A percentile compares a stretch with the other conserved stretches of the same genome.
Conservation (phyloP, 306 rosid genomes). For the Macrotyloma uniflorum region DNA sequence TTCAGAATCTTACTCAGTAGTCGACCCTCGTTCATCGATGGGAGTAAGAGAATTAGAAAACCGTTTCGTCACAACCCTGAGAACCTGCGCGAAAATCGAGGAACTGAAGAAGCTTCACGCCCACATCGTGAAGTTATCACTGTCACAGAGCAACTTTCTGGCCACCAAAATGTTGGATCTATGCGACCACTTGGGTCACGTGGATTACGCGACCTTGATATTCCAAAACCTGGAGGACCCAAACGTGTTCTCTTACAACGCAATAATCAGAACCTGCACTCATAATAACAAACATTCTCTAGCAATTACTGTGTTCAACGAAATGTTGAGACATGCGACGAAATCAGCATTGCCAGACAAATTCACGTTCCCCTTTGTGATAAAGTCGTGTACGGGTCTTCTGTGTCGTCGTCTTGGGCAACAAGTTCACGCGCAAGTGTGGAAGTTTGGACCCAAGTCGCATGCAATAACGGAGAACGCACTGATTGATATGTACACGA, state of each 20-base stretch:
- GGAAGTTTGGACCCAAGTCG: constrained; percentile 56
- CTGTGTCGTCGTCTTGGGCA: constrained; percentile 50
- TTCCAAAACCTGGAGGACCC: constrained; percentile 59
- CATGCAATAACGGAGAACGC: constrained; percentile 61
- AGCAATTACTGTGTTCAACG: constrained; percentile 51
- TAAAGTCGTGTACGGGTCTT: constrained; percentile 67
- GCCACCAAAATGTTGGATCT: constrained; percentile 70
- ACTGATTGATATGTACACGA: constrained; percentile 62
- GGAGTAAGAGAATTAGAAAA: constrained; percentile 60
- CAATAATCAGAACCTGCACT: constrained; percentile 63
- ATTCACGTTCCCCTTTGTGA: constrained; percentile 75
- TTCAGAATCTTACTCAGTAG: constrained; percentile 40
- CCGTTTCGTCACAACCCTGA: constrained; percentile 52
- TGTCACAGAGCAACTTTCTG: constrained; percentile 76
- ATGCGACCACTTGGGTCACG: constrained; percentile 52
- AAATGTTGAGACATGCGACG: constrained; percentile 50
- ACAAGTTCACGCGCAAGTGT: constrained; percentile 68
- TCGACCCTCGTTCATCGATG: constrained; percentile 51
- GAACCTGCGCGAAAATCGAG: constrained; percentile 40
- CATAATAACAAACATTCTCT: constrained; percentile 43
- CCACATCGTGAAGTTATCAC: constrained; percentile 50
- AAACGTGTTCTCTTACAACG: constrained; percentile 64
- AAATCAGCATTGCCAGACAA: constrained; percentile 47
- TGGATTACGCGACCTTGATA: constrained; percentile 51
- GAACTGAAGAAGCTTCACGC: constrained; percentile 64